A percentile compares a stretch with the other conserved stretches of the same genome.
phyloP scores from a whole-genome alignment of 2,329 filamentous ascomycete species.

The Ceratocystis ficicola region DNA sequence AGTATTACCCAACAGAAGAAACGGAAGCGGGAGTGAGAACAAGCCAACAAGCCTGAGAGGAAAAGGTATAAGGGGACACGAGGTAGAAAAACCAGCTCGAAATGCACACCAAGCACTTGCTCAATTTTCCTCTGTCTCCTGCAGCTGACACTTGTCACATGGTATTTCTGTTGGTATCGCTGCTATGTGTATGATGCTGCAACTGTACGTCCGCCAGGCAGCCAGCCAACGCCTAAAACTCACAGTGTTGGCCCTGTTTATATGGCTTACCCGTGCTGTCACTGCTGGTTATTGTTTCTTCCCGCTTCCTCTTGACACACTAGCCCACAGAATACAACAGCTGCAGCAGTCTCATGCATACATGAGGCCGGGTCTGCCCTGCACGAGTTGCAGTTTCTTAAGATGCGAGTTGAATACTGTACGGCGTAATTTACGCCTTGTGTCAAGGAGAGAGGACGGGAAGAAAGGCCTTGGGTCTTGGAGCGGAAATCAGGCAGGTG shows the following conservation, averaged over 20 bases:
- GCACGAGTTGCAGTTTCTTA: neutral
- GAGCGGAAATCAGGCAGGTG: neutral
- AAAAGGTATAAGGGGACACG: neutral
- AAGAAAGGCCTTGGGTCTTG: neutral
- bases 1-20: neutral
- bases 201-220: neutral
- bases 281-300: neutral
- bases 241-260: neutral
- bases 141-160: conserved; percentile 10
- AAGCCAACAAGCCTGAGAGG: neutral
- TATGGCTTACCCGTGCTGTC: conserved; percentile 4
- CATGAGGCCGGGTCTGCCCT: conserved; percentile 5
- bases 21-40: neutral
- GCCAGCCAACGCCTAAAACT: neutral
- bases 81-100: neutral
- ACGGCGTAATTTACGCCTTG: neutral
- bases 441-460: neutral
- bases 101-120: neutral
- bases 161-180: neutral
- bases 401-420: neutral
- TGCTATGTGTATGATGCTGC: too few species aligned
- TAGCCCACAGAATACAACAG: neutral
- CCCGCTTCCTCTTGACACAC: conserved; percentile 6
- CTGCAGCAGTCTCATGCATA: neutral
- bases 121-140: neutral